Conservation (phyloP, 2,329 filamentous ascomycete species). For the Cyphellophora attinorum region DNA sequence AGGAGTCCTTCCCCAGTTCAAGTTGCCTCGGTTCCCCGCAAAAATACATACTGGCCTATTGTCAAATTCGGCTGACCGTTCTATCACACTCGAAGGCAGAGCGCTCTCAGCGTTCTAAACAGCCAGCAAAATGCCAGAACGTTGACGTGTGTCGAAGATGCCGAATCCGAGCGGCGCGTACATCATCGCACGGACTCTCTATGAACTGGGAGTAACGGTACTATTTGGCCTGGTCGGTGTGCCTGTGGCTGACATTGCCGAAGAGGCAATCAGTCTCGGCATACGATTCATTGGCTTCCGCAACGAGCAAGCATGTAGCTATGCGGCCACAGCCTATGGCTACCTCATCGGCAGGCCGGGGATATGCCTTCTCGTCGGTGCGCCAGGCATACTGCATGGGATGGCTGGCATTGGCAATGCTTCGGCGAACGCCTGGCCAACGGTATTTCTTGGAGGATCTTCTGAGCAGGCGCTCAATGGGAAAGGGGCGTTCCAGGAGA, state of each 20-base stretch:
- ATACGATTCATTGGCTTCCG: conserved; percentile 50
- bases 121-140: background rate
- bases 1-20: too few species aligned
- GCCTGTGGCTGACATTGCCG: conserved; percentile 47
- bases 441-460: conserved; percentile 45
- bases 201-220: conserved; percentile 38
- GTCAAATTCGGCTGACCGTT: too few species aligned
- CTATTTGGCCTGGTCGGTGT: conserved; percentile 46
- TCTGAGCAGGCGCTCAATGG: conserved; percentile 42
- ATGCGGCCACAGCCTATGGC: conserved; percentile 49
- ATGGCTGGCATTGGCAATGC: conserved; percentile 46
- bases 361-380: conserved; percentile 48
- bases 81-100: too few species aligned
- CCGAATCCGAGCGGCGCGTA: conserved; percentile 25
- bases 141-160: too few species aligned
- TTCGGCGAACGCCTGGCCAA: conserved; percentile 44
- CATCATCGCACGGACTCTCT: conserved; percentile 38
- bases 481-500: conserved; percentile 48
- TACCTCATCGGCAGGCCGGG: conserved; percentile 48
- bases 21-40: too few species aligned
- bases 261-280: conserved; percentile 45
- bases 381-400: conserved; percentile 48
- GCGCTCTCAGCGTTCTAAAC: too few species aligned
- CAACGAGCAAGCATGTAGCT: conserved; percentile 50
- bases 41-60: too few species aligned